phyloP scores from a whole-genome alignment of 192 early-diverging fungal species.

The Coemansia sp. region DNA sequence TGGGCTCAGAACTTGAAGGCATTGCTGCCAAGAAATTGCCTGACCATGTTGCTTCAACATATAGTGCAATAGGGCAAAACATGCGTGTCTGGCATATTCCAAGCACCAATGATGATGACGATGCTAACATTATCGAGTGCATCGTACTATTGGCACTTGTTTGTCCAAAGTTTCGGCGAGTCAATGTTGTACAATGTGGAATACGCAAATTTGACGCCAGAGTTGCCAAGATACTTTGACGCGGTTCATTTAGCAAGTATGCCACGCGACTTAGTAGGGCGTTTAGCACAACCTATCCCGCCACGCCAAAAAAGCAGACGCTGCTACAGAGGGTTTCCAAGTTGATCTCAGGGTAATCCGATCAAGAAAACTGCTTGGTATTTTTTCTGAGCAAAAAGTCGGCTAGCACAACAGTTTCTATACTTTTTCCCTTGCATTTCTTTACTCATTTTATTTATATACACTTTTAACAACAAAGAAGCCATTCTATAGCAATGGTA shows the following conservation, averaged over 20 bases:
- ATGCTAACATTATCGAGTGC: neutral
- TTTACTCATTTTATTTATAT: neutral
- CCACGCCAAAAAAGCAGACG: neutral
- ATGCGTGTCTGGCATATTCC: neutral
- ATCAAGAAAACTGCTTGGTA: neutral
- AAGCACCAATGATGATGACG: neutral
- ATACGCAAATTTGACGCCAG: neutral
- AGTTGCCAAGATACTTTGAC: neutral
- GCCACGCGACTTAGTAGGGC: neutral
- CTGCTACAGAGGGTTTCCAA: neutral
- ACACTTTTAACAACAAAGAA: neutral
- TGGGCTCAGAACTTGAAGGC: neutral
- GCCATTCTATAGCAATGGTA: conserved; percentile 2
- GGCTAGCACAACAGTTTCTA: neutral
- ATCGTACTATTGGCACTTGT: neutral
- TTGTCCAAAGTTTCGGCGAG: neutral
- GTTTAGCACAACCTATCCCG: neutral
- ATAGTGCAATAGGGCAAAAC: neutral
- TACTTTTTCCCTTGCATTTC: neutral
- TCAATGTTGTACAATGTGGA: neutral
- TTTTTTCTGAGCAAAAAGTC: neutral
- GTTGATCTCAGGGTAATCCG: neutral
- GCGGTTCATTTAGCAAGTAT: conserved; percentile 8
- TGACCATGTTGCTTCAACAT: neutral
- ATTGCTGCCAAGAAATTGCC: neutral